Conservation (phyloP, 768 basidiomycete genomes). For the Asterophora parasitica region DNA sequence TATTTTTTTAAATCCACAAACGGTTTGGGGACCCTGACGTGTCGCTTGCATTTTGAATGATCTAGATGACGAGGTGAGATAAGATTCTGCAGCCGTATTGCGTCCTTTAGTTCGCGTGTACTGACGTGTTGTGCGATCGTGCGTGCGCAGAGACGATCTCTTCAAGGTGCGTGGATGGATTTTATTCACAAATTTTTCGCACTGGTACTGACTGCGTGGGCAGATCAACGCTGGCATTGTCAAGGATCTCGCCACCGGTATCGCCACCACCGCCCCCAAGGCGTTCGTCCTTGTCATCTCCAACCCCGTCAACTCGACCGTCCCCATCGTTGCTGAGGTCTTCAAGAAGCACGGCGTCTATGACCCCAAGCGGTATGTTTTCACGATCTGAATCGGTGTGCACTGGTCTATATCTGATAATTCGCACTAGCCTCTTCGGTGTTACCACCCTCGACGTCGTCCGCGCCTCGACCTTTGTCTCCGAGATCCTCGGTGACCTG, state of each 20-base stretch:
- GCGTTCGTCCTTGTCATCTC: conserved; percentile 96
- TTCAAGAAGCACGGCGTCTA: conserved; percentile 91
- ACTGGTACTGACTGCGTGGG: not conserved
- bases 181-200: not conserved
- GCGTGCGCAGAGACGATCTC: conserved; percentile 73
- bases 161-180: conserved; percentile 68
- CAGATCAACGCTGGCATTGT: conserved; percentile 99
- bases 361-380: conserved; percentile 78
- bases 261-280: conserved; percentile 79
- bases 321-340: conserved; percentile 93
- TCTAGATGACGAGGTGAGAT: conserved; percentile 50
- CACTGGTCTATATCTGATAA: not conserved
- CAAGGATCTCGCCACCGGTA: conserved; percentile 85
- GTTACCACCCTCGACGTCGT: conserved; percentile 98
- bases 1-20: not conserved
- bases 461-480: conserved; percentile 93
- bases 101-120: too few relatives aligned
- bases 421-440: conserved; percentile 76
- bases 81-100: not conserved
- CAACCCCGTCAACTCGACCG: conserved; percentile 99
- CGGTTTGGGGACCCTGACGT: conserved; percentile 6
- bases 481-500: conserved; percentile 67
- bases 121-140: conserved; percentile 10
- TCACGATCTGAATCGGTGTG: not conserved
- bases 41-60: conserved; percentile 9